Evolutionary conservation across 2,329 filamentous ascomycete genomes (phyloP), one percentile per base, ranked within the genome.

Genomic region (Stagonosporopsis tanaceti): DNA sequence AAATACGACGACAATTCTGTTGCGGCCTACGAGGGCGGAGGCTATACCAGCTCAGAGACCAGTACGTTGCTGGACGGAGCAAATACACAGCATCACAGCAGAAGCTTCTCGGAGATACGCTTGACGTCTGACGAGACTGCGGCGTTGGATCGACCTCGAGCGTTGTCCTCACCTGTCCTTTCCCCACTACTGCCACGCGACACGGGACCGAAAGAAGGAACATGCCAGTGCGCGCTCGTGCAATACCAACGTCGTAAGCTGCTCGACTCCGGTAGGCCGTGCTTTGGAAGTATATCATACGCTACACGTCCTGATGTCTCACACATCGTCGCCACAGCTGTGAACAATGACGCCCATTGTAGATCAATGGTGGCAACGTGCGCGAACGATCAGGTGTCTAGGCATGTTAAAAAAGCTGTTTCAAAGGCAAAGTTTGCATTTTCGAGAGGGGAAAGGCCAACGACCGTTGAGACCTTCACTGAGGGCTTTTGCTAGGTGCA

Each of bases 341-440:
- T 60, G 9, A 37, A 50, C 15, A 34, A 34, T 5, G 28, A 44
- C 20, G 54, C 39, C 3, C 14, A 47, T n/a, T 50, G 28, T n/a
- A 63, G 35, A 9, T 57, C 62, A 0, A 71, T 72, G 63, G 60
- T 72, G 0, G 69, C 62, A 1, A 59, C 68, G 1, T 73, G 69
- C 38, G 59, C 64, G 3, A 71, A 66, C 40, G 17, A 7, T 2
- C 50, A 42, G 0, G 40, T 73, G 1, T 52, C 50, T 2, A 53
- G 39, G 17, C 46, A 63, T 9, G 52, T 59, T 8, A 59, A 52
- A 32, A 57, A 48, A 20, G 44, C 47, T 4, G 67, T 69, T 2
- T 61, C 68, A 7, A 48, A 37, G 28, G 61, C 66, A 35, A 70
- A 68, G 8, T 17, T 67, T 15, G 65, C 68, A 2, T 64, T 64